These are phyloP conservation scores for Candida dubliniensis DNA, from an alignment of 1,139 yeast genomes.

Conservation along the genomic window DNA sequence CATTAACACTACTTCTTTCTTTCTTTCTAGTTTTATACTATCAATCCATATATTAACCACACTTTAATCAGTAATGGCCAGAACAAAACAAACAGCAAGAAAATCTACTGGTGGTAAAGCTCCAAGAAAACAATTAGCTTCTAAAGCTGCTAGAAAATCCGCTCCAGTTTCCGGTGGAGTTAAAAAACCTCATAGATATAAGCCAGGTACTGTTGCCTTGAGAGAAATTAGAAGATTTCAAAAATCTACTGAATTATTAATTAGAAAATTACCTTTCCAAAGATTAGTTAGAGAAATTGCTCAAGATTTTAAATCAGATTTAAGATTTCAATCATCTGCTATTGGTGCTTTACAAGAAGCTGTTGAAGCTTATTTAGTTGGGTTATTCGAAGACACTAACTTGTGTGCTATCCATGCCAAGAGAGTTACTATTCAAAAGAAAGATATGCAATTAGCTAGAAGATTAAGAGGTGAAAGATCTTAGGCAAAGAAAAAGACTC, in stretches of 20 bases:
- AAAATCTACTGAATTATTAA: conserved; percentile 51
- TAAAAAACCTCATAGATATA: conserved; percentile 55
- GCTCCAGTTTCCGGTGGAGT: conserved; percentile 56
- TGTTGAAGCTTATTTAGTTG: conserved; percentile 53
- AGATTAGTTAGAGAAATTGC: conserved; percentile 52
- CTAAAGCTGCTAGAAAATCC: conserved; percentile 54
- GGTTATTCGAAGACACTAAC: conserved; percentile 53
- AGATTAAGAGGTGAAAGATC: conserved; percentile 57
- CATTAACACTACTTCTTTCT: conserved; percentile 5
- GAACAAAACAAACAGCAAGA: conserved; percentile 57
- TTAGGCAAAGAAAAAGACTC: conserved; percentile 16
- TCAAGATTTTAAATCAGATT: conserved; percentile 52
- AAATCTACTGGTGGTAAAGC: conserved; percentile 57
- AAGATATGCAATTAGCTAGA: conserved; percentile 55
- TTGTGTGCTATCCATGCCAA: conserved; percentile 56
- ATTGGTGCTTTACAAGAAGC: conserved; percentile 57
- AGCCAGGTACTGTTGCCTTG: conserved; percentile 57
- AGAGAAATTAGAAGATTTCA: conserved; percentile 57
- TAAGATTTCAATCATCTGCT: conserved; percentile 53
- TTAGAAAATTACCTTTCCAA: conserved; percentile 53
- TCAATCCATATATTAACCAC: neutral
- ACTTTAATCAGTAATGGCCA: conserved; percentile 36
- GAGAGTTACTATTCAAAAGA: conserved; percentile 56
- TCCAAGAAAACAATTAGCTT: conserved; percentile 55
- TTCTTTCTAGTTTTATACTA: conserved; percentile 6